Evolutionary conservation across 345 rosid species (phyloP).

Genomic region (Populus simonii): DNA sequence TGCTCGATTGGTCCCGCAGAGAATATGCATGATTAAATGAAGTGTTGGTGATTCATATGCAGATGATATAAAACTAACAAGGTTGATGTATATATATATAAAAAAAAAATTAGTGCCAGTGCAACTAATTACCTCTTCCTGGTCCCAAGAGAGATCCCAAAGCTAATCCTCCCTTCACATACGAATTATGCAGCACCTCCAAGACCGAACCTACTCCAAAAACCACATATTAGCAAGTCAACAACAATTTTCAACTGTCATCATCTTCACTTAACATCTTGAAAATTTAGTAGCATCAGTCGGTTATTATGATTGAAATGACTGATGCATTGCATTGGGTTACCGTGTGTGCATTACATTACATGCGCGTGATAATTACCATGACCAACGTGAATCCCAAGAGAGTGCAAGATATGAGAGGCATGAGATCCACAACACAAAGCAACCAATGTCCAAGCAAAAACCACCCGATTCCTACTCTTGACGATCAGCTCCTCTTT

Average conservation of each 20-base stretch:
- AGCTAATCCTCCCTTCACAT: slow-evolving; percentile 80
- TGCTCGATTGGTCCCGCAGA: background rate
- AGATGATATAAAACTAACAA: background rate
- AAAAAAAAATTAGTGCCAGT: background rate
- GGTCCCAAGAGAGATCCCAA: slow-evolving; percentile 84
- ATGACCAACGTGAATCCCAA: slow-evolving; percentile 82
- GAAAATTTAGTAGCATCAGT: background rate
- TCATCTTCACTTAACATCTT: background rate
- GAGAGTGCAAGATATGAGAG: slow-evolving; percentile 80
- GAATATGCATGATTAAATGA: background rate
- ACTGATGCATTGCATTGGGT: background rate
- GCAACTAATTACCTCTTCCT: slow-evolving; percentile 66
- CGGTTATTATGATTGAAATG: background rate
- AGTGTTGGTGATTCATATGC: background rate
- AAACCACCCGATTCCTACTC: slow-evolving; percentile 82
- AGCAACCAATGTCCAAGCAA: slow-evolving; percentile 96
- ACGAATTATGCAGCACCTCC: slow-evolving; percentile 79
- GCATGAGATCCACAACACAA: slow-evolving; percentile 90
- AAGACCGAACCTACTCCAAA: slow-evolving; percentile 54
- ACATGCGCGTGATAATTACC: slow-evolving; percentile 36
- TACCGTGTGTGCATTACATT: background rate
- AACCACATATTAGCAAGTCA: slow-evolving; percentile 10
- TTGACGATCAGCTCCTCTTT: slow-evolving; percentile 69
- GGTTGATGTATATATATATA: background rate
- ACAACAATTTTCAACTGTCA: background rate